Conservation (phyloP, 2,329 filamentous ascomycete genomes). For the Thelonectria discophora region DNA sequence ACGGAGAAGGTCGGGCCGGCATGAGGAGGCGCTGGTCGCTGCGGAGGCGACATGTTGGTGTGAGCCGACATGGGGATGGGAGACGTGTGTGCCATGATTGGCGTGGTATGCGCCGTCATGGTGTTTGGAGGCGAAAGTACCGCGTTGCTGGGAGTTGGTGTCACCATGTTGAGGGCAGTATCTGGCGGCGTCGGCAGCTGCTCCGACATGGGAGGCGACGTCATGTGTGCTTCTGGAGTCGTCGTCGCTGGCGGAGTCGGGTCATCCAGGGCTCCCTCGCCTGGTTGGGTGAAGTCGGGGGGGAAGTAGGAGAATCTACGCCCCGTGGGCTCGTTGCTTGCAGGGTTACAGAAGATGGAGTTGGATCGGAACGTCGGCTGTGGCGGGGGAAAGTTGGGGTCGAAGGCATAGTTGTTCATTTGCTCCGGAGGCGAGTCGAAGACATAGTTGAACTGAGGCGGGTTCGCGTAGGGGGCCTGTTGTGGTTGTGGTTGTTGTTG, state of each 20-base stretch:
- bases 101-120: slow-evolving; percentile 45
- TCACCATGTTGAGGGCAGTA: slow-evolving; percentile 48
- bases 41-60: slow-evolving; percentile 46
- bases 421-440: slow-evolving; percentile 65
- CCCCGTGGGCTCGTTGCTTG: slow-evolving; percentile 61
- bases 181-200: slow-evolving; percentile 57
- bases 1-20: slow-evolving; percentile 51
- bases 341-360: slow-evolving; percentile 71
- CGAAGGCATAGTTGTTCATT: slow-evolving; percentile 57
- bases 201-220: slow-evolving; percentile 43
- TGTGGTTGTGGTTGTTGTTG: neutral
- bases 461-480: slow-evolving; percentile 54
- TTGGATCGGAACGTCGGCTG: slow-evolving; percentile 71
- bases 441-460: slow-evolving; percentile 66
- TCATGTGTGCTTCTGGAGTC: slow-evolving; percentile 41
- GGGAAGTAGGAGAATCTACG: slow-evolving; percentile 72
- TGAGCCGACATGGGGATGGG: slow-evolving; percentile 40
- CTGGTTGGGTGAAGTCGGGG: slow-evolving; percentile 57
- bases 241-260: slow-evolving; percentile 46
- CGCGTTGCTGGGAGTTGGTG: slow-evolving; percentile 42
- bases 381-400: slow-evolving; percentile 52
- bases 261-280: slow-evolving; percentile 48
- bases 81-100: slow-evolving; percentile 43
- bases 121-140: slow-evolving; percentile 51
- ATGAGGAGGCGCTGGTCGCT: slow-evolving; percentile 40